Conservation (phyloP, 768 basidiomycete genomes). For the Boletus rubroflammeus region DNA sequence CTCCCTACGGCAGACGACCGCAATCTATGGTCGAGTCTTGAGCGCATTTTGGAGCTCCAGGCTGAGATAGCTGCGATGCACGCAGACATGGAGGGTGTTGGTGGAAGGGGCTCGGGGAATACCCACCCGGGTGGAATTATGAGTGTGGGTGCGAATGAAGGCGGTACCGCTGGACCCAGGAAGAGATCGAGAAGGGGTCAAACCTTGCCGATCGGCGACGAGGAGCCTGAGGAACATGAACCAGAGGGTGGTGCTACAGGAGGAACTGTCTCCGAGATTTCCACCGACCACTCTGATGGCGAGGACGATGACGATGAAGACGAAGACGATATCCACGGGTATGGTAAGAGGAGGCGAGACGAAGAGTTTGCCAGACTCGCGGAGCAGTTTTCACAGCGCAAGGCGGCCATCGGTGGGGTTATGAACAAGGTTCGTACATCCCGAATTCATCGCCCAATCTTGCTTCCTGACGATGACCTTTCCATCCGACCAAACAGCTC, state of each 20-base stretch:
- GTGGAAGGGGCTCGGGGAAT: conserved; percentile 11
- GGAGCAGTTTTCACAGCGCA: conserved; percentile 65
- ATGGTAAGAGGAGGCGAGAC: conserved; percentile 53
- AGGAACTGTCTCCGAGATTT: conserved; percentile 20
- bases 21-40: conserved; percentile 65
- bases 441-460: too few relatives aligned
- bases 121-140: conserved; percentile 1
- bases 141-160: conserved; percentile 9
- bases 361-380: conserved; percentile 67
- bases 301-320: conserved; percentile 35
- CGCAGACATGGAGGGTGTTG: conserved; percentile 66
- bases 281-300: conserved; percentile 31
- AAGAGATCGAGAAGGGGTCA: conserved; percentile 32
- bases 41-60: conserved; percentile 67
- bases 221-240: conserved; percentile 21
- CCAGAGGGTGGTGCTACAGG: conserved; percentile 9
- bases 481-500: conserved; percentile 16
- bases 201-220: conserved; percentile 33
- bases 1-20: conserved; percentile 35
- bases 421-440: conserved; percentile 59
- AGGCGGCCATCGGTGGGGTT: conserved; percentile 63
- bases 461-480: not conserved
- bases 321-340: conserved; percentile 48
- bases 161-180: conserved; percentile 11
- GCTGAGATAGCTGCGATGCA: conserved; percentile 71